These are phyloP conservation scores for Plasmodium billcollinsi DNA, from an alignment of 169 alveolate species.

Conservation along the genomic window DNA sequence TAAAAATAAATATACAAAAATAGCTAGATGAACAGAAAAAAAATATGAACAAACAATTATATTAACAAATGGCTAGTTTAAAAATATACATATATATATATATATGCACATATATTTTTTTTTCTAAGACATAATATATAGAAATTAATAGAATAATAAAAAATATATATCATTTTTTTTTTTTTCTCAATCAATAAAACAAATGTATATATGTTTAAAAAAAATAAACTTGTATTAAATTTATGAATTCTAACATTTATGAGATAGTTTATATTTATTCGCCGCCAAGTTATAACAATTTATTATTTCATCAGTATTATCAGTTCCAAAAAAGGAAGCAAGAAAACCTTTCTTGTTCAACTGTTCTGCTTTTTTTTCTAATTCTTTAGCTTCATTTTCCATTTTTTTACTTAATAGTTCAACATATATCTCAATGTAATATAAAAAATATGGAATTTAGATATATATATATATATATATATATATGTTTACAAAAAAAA, in stretches of 20 bases:
- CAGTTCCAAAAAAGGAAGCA: conserved; percentile 66
- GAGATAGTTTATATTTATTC: conserved; percentile 54
- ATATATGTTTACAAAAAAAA: too few relatives aligned
- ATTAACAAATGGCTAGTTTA: too few relatives aligned
- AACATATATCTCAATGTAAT: too few relatives aligned
- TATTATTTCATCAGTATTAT: conserved; percentile 63
- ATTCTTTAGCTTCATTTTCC: conserved; percentile 69
- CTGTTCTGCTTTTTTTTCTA: conserved; percentile 62
- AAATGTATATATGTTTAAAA: background rate
- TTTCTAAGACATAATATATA: background rate
- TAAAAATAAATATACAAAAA: background rate
- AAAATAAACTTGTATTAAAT: background rate
- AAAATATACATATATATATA: background rate
- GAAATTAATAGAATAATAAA: background rate
- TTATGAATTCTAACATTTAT: conserved; percentile 29
- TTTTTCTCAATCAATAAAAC: background rate
- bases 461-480: too few relatives aligned
- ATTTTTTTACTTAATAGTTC: conserved; percentile 1
- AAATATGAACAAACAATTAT: conserved; percentile 5
- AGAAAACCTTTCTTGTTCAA: conserved; percentile 66
- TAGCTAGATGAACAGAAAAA: background rate
- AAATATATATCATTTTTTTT: too few relatives aligned
- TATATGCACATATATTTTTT: too few relatives aligned
- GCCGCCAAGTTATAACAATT: conserved; percentile 70
- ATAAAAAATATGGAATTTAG: too few relatives aligned